Conservation (phyloP, 345 rosid genomes). For the Geranium brycei region DNA sequence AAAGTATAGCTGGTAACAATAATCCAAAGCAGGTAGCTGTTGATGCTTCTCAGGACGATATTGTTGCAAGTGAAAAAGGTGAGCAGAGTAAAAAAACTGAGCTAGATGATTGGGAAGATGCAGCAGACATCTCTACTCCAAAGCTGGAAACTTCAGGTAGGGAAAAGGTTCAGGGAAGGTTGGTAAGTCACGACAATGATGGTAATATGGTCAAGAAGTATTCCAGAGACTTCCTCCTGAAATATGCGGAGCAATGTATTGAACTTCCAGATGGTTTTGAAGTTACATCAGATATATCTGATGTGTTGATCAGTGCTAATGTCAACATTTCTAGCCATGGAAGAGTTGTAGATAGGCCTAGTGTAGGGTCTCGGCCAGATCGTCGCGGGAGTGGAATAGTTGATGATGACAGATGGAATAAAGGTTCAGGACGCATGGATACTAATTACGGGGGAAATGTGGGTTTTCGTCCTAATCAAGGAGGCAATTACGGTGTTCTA, state of each 20-base stretch:
- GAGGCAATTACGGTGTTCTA: constrained; percentile 57
- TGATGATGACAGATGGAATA: constrained; percentile 69
- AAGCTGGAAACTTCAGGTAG: constrained; percentile 44
- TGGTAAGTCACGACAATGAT: constrained; percentile 22
- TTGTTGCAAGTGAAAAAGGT: constrained; percentile 19
- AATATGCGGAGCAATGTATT: constrained; percentile 55
- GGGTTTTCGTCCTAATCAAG: constrained; percentile 62
- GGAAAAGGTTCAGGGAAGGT: constrained; percentile 17
- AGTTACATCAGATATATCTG: constrained; percentile 36
- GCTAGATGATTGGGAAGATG: constrained; percentile 98
- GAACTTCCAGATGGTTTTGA: constrained; percentile 59
- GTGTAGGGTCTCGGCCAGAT: constrained; percentile 46
- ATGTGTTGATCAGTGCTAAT: constrained; percentile 21
- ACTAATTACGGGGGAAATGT: constrained; percentile 30
- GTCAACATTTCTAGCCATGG: constrained; percentile 37
- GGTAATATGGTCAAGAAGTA: constrained; percentile 50
- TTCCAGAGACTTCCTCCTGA: constrained; percentile 86
- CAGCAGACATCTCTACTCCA: constrained; percentile 72
- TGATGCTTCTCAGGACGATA: constrained; percentile 19
- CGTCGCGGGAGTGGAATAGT: constrained; percentile 52
- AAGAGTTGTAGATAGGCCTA: constrained; percentile 51
- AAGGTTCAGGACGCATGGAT: constrained; percentile 44
- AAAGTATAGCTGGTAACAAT: constrained; percentile 17
- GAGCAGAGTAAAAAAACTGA: constrained; percentile 39
- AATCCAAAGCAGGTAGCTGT: constrained; percentile 25